Evolutionary conservation across 148 eudicot genomes (phyloP).

Genomic region (Polygonum aviculare): DNA sequence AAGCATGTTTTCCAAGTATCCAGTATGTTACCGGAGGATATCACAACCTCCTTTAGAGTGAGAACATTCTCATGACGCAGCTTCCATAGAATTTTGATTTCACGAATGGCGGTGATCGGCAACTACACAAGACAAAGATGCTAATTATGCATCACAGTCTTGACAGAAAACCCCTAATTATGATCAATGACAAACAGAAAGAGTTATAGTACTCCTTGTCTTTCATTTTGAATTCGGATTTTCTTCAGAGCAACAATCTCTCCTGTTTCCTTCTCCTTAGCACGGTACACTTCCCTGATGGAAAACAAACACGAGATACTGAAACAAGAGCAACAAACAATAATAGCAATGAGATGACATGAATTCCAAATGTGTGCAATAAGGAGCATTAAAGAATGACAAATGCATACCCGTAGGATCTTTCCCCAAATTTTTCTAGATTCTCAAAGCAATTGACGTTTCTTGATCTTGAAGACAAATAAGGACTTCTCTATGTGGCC

Average conservation of each 20-base stretch:
- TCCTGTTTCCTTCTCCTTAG: constrained; percentile 30
- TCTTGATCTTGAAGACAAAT: constrained; percentile 52
- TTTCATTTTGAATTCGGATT: constrained; percentile 41
- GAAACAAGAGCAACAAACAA: not conserved
- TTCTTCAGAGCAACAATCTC: constrained; percentile 43
- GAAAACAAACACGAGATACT: constrained; percentile 6
- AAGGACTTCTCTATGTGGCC: constrained; percentile 38
- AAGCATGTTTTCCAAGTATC: not conserved
- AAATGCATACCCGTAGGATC: constrained; percentile 63
- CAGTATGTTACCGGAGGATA: constrained; percentile 43
- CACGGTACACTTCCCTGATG: constrained; percentile 37
- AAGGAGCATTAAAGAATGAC: not conserved
- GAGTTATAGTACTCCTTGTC: constrained; percentile 33
- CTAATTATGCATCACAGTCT: constrained; percentile 12
- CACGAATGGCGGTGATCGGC: constrained; percentile 63
- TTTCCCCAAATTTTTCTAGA: constrained; percentile 81
- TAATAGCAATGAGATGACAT: not conserved
- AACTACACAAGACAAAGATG: constrained; percentile 32
- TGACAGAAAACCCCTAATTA: constrained; percentile 16
- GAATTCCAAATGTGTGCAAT: not conserved
- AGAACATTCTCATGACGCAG: constrained; percentile 63
- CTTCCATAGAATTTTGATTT: constrained; percentile 56
- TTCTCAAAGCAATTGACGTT: constrained; percentile 82
- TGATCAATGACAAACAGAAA: constrained; percentile 2
- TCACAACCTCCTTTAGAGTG: constrained; percentile 55